Evolutionary conservation across 768 basidiomycete species (phyloP).

Genomic region (Pholiota microspora): DNA sequence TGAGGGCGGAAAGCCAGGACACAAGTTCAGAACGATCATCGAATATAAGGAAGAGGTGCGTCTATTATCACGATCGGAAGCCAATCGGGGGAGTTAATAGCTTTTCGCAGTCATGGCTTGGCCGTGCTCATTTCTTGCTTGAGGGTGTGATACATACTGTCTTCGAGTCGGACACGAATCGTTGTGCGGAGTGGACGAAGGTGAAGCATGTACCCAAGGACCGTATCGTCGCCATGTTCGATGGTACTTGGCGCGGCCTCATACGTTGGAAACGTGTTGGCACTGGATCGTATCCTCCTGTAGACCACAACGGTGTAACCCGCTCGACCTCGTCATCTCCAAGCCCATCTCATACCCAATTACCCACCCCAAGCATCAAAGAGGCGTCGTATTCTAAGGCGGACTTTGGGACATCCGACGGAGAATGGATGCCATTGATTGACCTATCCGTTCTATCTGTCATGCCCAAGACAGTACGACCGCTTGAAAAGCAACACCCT

Average conservation of each 20-base stretch:
- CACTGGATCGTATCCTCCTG: slow-evolving; percentile 36
- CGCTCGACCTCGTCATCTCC: slow-evolving; percentile 47
- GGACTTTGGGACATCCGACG: slow-evolving; percentile 36
- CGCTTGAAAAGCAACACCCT: slow-evolving; percentile 73
- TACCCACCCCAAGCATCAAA: slow-evolving; percentile 34
- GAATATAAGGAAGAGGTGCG: slow-evolving; percentile 97
- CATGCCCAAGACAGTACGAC: slow-evolving; percentile 83
- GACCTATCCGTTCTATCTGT: slow-evolving; percentile 70
- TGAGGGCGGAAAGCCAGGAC: slow-evolving; percentile 58
- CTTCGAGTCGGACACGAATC: slow-evolving; percentile 56
- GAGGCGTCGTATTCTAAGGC: slow-evolving; percentile 41
- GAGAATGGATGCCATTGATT: slow-evolving; percentile 66
- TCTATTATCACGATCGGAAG: not conserved
- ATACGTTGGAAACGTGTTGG: slow-evolving; percentile 76
- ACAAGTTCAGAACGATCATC: slow-evolving; percentile 75
- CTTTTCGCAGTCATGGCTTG: slow-evolving; percentile 76
- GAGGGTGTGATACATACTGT: slow-evolving; percentile 92
- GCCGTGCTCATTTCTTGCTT: slow-evolving; percentile 76
- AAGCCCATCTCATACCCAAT: slow-evolving; percentile 40
- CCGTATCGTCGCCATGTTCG: slow-evolving; percentile 75
- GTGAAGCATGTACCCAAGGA: slow-evolving; percentile 88
- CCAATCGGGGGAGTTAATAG: not conserved
- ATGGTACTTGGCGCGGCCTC: slow-evolving; percentile 84
- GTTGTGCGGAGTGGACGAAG: slow-evolving; percentile 70
- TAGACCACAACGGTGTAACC: slow-evolving; percentile 24